phyloP scores from a whole-genome alignment of 2,329 filamentous ascomycete species.

The Aspergillus unguis region DNA sequence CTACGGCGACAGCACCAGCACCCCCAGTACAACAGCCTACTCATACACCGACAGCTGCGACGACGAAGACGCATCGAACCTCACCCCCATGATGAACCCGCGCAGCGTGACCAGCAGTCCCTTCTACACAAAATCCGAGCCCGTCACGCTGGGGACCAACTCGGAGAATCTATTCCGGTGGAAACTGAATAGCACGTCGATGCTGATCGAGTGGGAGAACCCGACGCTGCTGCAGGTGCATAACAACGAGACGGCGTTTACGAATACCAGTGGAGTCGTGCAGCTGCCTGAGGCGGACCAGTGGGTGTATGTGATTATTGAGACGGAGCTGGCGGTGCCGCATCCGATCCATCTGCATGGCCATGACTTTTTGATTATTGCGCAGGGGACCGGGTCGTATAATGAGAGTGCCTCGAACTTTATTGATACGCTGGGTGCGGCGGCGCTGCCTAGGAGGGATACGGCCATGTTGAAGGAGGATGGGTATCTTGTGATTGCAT shows the following conservation, averaged over 20 bases:
- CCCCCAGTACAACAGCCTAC: constrained; percentile 19
- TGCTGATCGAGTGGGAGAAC: constrained; percentile 30
- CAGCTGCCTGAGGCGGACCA: constrained; percentile 22
- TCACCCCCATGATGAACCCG: constrained; percentile 23
- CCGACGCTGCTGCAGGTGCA: constrained; percentile 27
- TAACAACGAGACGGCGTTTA: constrained; percentile 16
- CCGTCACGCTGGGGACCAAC: neutral
- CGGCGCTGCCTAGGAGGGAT: constrained; percentile 49
- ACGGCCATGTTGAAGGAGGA: constrained; percentile 43
- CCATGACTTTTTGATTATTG: constrained; percentile 67
- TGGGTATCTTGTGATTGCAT: constrained; percentile 51
- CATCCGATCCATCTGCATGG: constrained; percentile 70
- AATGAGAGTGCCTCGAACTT: constrained; percentile 12
- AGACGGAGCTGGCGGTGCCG: constrained; percentile 20
- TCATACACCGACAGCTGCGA: constrained; percentile 23
- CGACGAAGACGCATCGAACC: constrained; percentile 23
- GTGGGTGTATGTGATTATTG: constrained; percentile 29
- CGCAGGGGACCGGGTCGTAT: constrained; percentile 45
- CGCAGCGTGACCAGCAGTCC: constrained; percentile 2
- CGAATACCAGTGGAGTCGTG: constrained; percentile 21
- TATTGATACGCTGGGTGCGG: constrained; percentile 10
- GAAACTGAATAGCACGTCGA: constrained; percentile 32
- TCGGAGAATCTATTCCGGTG: constrained; percentile 27
- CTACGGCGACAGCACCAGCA: constrained; percentile 25
- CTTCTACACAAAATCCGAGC: neutral